Evolutionary conservation across 2,329 filamentous ascomycete species (phyloP), one percentile per base, ranked within the genome.

Genomic region (Pseudogymnoascus sp.): DNA sequence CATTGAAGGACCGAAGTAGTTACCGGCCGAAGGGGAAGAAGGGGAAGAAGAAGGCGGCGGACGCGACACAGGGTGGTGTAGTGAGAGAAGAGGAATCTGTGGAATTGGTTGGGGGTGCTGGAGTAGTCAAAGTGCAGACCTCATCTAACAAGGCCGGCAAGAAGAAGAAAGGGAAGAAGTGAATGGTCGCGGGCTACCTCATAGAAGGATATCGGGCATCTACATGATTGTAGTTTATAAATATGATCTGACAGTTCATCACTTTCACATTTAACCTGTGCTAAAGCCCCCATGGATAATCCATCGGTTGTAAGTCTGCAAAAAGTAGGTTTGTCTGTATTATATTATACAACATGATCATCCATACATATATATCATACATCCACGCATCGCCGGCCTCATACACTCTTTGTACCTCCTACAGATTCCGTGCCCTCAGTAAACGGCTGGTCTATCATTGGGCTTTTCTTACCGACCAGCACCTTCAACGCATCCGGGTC

Each of bases 11-110:
- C 74, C 84, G 95, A 64, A 95, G 90, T 69, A 90, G 86, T 42
- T 99, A 96, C 76, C 81, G 89, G 59, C 92, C 93, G 6, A 96
- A 95, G 79, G 92, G 92, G 5, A 92, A 89, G 79, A 96, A 96
- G 81, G 90, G 91, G 63, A 93, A 91, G 81, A 88, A 92, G 82
- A 89, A 88, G 77, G 87, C 86, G 4, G 80, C 82, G 66, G 89
- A 91, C 68, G 79, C 87, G 42, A 97, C 91, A 7, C 95, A 97
- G 75, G 95, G 95, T 66, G 93, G 93, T 60, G 78, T 88, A 11
- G 89, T 91, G 21, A 86, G 82, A 70, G 90, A 93, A 67, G 88
- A 89, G 73, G 86, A 82, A 80, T 88, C 79, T 64, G 78, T 86
- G 68, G 85, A 84, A 67, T 76, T 88, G 11, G 84, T 84, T 2